Evolutionary conservation across 2,329 filamentous ascomycete genomes (phyloP), one percentile per base, ranked within the genome.

Genomic region (Hypoxylon sp.): DNA sequence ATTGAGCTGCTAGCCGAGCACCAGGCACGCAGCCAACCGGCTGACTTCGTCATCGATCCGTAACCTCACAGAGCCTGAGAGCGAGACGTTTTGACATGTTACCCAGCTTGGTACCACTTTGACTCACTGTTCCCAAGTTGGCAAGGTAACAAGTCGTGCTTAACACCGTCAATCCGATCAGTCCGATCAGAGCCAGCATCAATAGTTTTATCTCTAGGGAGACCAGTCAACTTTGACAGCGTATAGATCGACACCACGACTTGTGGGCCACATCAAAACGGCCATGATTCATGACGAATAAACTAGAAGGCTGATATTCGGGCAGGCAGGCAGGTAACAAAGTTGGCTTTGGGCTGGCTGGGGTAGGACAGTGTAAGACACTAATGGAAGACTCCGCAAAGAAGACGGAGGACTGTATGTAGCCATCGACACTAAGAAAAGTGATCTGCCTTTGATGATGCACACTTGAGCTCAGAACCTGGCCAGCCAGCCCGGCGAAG

Each of bases 281-380:
- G 29, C 44, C 20, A 38, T 55, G 55, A 58, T 42, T 45, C 51
- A 58, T 58, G 55, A 51, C 51, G 46, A 42, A n/a, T n/a, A 34
- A 48, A 48, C 8, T 31, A 42, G 11, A 45, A 9, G 13, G 41
- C 27, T 43, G 20, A 37, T 29, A 25, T 21, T 51, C 17, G 42
- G 45, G 36, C n/a, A n/a, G n/a, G n/a, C n/a, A n/a, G n/a, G n/a
- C n/a, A 36, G 42, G 30, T 37, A 30, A 47, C 23, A n/a, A 44
- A 30, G 21, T 8, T 26, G 12, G 27, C 16, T 45, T 44, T 37
- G 12, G n/a, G n/a, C n/a, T n/a, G 15, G 13, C 25, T 41, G 29
- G 44, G 20, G 46, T 48, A 44, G 27, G 34, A 49, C 47, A 40
- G 29, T 35, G 13, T 55, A 35, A 58, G 55, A 58, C 55, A 54